A percentile compares a stretch with the other conserved stretches of the same genome.
These are phyloP conservation scores for Aegilops sharonensis DNA, from an alignment of 176 grass and related monocot species.

Conservation along the genomic window DNA sequence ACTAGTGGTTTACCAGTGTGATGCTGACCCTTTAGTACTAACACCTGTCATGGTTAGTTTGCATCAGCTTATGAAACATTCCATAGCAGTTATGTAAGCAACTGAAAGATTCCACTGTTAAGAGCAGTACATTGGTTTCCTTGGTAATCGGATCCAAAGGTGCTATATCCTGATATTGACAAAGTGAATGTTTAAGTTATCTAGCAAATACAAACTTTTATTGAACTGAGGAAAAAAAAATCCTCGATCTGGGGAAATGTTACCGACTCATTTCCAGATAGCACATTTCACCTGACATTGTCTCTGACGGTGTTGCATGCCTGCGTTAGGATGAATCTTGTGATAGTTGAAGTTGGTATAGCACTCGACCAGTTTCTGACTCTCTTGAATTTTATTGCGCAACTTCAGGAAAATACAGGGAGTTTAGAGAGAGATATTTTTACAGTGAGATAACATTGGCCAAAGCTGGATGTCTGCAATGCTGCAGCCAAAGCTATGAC, in stretches of 20 bases:
- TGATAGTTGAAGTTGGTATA: slow-evolving; percentile 7
- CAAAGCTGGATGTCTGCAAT: not conserved
- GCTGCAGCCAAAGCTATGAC: slow-evolving; percentile 18
- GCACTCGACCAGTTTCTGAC: slow-evolving; percentile 10
- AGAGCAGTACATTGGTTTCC: not conserved
- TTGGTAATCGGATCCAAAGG: not conserved
- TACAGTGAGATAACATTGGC: not conserved
- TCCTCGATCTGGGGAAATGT: not conserved
- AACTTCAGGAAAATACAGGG: not conserved
- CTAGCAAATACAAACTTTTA: slow-evolving; percentile 10
- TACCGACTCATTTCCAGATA: not conserved
- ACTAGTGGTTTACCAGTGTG: not conserved
- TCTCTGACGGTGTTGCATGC: slow-evolving; percentile 23
- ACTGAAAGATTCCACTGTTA: not conserved
- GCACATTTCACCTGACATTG: slow-evolving; percentile 13
- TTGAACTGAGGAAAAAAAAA: not conserved
- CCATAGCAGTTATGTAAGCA: not conserved
- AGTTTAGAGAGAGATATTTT: slow-evolving; percentile 24
- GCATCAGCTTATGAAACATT: slow-evolving; percentile 5
- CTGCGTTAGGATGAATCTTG: not conserved
- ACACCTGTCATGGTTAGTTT: slow-evolving; percentile 7
- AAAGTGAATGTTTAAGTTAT: not conserved
- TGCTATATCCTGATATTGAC: not conserved
- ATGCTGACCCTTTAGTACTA: slow-evolving; percentile 3
- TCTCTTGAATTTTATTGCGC: not conserved